Conservation (phyloP, 1,284 basidiomycete genomes). For the Ustilago sp. region DNA sequence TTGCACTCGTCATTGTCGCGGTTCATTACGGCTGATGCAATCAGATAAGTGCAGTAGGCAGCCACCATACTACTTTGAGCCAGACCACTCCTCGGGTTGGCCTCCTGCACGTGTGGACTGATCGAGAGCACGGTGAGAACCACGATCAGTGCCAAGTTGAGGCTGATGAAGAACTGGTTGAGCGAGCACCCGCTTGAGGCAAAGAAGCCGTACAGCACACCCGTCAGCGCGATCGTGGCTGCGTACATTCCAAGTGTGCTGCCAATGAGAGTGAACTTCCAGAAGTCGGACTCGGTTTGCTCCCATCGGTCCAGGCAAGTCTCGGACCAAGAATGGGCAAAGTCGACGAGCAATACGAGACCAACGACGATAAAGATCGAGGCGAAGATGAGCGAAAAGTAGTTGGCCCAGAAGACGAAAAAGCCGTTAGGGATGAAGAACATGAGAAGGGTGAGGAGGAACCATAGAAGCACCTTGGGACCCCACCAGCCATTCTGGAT, state of each 20-base stretch:
- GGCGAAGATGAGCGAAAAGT: conserved; percentile 87
- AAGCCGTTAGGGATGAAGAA: conserved; percentile 95
- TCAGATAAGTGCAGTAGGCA: conserved; percentile 95
- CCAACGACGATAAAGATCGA: conserved; percentile 93
- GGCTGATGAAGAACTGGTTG: conserved; percentile 94
- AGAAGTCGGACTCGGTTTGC: conserved; percentile 82
- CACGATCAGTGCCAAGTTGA: conserved; percentile 86
- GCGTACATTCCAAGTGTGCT: conserved; percentile 91
- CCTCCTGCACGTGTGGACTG: conserved; percentile 87
- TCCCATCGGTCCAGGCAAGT: conserved; percentile 97
- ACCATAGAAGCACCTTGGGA: conserved; percentile 89
- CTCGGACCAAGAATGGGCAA: conserved; percentile 98
- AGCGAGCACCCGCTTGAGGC: conserved; percentile 85
- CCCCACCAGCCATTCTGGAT: conserved; percentile 99
- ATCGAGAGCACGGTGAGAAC: conserved; percentile 86
- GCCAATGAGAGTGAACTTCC: conserved; percentile 95
- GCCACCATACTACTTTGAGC: conserved; percentile 97
- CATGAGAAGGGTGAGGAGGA: conserved; percentile 80
- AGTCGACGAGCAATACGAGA: conserved; percentile 96
- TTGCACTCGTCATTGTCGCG: conserved; percentile 88
- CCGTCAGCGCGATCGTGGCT: conserved; percentile 84
- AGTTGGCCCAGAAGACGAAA: conserved; percentile 97
- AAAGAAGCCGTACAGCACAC: conserved; percentile 91
- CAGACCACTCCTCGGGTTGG: conserved; percentile 92
- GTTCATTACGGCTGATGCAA: conserved; percentile 93